Percentiles rank a stretch among this genome's conserved stretches.
Conservation (phyloP, 164 flowering plant genomes). For the Liquidambar formosana region DNA sequence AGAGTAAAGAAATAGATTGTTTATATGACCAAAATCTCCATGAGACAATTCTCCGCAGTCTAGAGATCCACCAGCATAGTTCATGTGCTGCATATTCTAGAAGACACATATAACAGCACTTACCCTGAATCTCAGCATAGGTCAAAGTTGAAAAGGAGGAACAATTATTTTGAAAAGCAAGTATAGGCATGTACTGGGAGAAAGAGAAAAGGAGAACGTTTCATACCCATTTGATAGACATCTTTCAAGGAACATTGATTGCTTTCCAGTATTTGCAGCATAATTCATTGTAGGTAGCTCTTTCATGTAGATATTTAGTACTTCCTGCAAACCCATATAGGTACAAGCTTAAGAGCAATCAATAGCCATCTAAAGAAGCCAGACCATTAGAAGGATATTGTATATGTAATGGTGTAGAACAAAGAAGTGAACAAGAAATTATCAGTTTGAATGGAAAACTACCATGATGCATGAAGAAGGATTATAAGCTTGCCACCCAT, state of each 20-base stretch:
- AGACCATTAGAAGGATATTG: not conserved
- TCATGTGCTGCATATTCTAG: not conserved
- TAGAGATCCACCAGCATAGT: not conserved
- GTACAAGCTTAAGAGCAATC: not conserved
- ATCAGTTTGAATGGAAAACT: not conserved
- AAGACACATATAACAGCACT: not conserved
- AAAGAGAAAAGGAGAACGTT: not conserved
- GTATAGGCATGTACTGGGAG: not conserved
- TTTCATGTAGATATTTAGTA: slow-evolving; percentile 48
- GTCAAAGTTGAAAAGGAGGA: not conserved
- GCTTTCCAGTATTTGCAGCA: slow-evolving; percentile 92
- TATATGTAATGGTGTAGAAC: too few species aligned
- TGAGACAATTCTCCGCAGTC: not conserved
- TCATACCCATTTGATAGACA: slow-evolving; percentile 78
- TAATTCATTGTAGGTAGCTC: slow-evolving; percentile 85
- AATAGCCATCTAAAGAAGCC: not conserved
- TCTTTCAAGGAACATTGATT: slow-evolving; percentile 77
- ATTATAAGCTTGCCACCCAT: not conserved
- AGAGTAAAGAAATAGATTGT: slow-evolving; percentile 8
- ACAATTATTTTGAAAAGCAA: not conserved
- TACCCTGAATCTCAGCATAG: not conserved
- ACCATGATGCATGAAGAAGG: not conserved
- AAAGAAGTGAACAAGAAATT: not conserved
- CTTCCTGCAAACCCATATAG: slow-evolving; percentile 52
- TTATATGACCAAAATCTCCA: not conserved